Percentiles rank a stretch among this genome's conserved stretches.
Evolutionary conservation across 306 rosid species (phyloP).

Genomic region (Quercus variabilis): DNA sequence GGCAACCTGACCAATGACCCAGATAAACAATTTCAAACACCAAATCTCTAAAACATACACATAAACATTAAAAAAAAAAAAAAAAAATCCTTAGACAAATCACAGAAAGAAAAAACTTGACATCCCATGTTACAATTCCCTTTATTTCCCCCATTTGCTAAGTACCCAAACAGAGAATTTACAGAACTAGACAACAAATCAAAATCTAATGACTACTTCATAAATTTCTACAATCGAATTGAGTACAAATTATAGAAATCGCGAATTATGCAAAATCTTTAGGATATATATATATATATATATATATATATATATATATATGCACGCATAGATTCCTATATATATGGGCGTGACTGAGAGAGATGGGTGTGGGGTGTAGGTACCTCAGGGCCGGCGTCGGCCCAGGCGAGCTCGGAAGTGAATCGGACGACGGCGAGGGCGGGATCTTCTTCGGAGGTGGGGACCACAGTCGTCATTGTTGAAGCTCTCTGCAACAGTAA

Average conservation of each 20-base stretch:
- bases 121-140: not conserved
- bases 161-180: not conserved
- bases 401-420: conserved; percentile 86
- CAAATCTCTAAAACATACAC: not conserved
- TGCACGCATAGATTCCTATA: not conserved
- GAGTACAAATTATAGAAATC: not conserved
- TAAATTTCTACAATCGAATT: not conserved
- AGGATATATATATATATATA: too few species aligned
- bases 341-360: not conserved
- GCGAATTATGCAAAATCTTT: too few species aligned
- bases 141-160: not conserved
- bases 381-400: conserved; percentile 93
- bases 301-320: not conserved
- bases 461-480: conserved; percentile 83
- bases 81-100: too few species aligned
- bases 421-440: conserved; percentile 78
- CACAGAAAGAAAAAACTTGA: not conserved
- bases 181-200: not conserved
- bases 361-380: not conserved
- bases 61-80: too few species aligned
- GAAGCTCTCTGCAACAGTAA: conserved; percentile 32
- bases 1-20: conserved; percentile 56
- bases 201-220: not conserved
- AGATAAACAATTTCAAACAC: conserved; percentile 1
- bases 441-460: conserved; percentile 87